Evolutionary conservation across 1,284 basidiomycete species (phyloP).

Genomic region (Boletus calvinii): DNA sequence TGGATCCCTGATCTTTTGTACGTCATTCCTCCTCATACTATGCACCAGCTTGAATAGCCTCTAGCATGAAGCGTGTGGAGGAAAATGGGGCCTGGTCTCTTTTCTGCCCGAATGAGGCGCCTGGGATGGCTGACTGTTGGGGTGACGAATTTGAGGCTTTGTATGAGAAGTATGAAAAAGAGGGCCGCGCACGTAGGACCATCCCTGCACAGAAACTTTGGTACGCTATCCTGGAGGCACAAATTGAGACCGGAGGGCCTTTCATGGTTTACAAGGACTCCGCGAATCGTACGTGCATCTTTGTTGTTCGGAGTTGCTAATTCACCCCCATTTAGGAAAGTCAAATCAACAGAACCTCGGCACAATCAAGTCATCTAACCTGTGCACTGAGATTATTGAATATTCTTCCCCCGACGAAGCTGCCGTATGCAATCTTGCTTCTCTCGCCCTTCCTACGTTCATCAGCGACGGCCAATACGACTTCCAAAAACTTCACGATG

Average conservation of each 20-base stretch:
- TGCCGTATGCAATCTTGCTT: conserved; percentile 98
- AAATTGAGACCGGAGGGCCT: conserved; percentile 97
- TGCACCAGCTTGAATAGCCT: not conserved
- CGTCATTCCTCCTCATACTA: conserved; percentile 31
- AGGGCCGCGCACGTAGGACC: conserved; percentile 85
- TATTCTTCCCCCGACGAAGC: conserved; percentile 98
- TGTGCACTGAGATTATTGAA: conserved; percentile 99
- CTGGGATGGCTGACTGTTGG: conserved; percentile 87
- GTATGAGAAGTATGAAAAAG: conserved; percentile 89
- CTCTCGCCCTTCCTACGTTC: conserved; percentile 91
- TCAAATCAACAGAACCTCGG: conserved; percentile 99
- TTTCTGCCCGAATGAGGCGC: conserved; percentile 98
- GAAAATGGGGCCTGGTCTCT: conserved; percentile 89
- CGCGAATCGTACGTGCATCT: conserved; percentile 62
- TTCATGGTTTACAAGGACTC: conserved; percentile 99
- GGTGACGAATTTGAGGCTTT: conserved; percentile 91
- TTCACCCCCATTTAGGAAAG: conserved; percentile 56
- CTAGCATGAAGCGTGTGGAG: conserved; percentile 92
- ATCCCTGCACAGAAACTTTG: conserved; percentile 98
- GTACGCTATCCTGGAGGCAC: conserved; percentile 96
- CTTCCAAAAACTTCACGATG: conserved; percentile 94
- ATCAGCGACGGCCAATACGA: conserved; percentile 78
- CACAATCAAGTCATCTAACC: conserved; percentile 98
- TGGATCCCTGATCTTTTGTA: conserved; percentile 98
- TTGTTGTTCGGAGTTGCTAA: not conserved